Conservation (phyloP, 2,329 filamentous ascomycete genomes). For the Sporothrix euskadiensis region DNA sequence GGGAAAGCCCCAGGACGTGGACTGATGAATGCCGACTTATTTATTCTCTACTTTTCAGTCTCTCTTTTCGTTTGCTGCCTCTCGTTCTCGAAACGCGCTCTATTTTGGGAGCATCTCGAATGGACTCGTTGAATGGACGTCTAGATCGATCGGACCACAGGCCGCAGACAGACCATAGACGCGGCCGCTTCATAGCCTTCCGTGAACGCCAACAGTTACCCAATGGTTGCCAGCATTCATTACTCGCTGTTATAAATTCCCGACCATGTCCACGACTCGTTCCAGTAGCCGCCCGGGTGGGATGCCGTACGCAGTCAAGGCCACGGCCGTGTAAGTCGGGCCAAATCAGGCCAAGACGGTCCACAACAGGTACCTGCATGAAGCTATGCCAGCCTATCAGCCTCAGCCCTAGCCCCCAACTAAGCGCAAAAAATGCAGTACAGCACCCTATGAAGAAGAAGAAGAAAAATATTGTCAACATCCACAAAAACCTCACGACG, state of each 20-base stretch:
- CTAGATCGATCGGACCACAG: conserved; percentile 4
- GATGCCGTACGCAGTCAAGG: neutral
- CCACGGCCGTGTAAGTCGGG: neutral
- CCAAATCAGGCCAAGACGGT: neutral
- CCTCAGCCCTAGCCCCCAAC: too few species aligned
- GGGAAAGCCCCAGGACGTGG: neutral
- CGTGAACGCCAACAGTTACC: neutral
- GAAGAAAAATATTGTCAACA: too few species aligned
- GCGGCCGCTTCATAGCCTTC: neutral
- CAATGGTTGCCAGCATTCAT: neutral
- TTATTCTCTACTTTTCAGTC: neutral
- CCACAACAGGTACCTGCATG: neutral
- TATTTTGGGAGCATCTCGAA: conserved; percentile 5
- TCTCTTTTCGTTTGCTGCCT: neutral
- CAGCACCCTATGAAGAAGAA: too few species aligned
- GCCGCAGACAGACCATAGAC: neutral
- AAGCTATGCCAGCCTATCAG: neutral
- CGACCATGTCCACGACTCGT: neutral
- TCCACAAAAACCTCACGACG: too few species aligned
- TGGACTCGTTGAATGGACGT: neutral
- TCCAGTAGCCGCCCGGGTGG: conserved; percentile 18
- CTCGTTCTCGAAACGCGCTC: neutral
- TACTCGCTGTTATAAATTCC: neutral
- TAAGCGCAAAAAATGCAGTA: too few species aligned
- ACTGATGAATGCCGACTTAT: conserved; percentile 1